Evolutionary conservation across 306 rosid genomes (phyloP).

Genomic region (Ormosia emarginata): DNA sequence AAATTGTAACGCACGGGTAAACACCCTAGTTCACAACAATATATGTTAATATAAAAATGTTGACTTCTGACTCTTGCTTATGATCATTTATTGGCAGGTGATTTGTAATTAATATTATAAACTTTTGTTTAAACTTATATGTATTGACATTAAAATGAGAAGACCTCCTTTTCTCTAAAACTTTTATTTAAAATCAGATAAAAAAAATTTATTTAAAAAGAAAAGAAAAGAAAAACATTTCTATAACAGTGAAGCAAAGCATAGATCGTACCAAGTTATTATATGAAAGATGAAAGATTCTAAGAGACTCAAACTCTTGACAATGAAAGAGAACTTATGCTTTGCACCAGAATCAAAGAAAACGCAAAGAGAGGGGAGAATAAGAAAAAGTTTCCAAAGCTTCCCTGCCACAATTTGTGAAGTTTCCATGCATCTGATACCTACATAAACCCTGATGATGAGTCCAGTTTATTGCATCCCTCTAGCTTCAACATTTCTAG

Average conservation of each 20-base stretch:
- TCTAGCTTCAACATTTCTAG: constrained; percentile 21
- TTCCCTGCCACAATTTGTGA: constrained; percentile 52
- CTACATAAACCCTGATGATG: constrained; percentile 61
- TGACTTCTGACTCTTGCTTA: too few species aligned
- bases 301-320: neutral
- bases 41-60: too few species aligned
- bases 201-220: too few species aligned
- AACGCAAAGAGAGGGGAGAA: constrained; percentile 42
- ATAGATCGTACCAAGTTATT: constrained; percentile 49
- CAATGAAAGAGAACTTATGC: constrained; percentile 49
- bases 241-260: constrained; percentile 59
- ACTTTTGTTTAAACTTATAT: neutral
- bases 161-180: neutral
- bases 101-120: neutral
- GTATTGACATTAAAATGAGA: neutral
- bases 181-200: too few species aligned
- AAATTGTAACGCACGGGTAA: too few species aligned
- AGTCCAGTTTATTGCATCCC: constrained; percentile 33
- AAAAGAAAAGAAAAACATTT: neutral
- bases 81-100: too few species aligned
- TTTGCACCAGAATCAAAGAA: constrained; percentile 75
- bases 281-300: constrained; percentile 20
- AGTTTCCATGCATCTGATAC: constrained; percentile 38
- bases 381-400: constrained; percentile 59
- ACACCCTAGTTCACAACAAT: too few species aligned